These are phyloP conservation scores for Paramarasmius palmivorus DNA, from an alignment of 1,284 basidiomycete genomes.

Conservation along the genomic window DNA sequence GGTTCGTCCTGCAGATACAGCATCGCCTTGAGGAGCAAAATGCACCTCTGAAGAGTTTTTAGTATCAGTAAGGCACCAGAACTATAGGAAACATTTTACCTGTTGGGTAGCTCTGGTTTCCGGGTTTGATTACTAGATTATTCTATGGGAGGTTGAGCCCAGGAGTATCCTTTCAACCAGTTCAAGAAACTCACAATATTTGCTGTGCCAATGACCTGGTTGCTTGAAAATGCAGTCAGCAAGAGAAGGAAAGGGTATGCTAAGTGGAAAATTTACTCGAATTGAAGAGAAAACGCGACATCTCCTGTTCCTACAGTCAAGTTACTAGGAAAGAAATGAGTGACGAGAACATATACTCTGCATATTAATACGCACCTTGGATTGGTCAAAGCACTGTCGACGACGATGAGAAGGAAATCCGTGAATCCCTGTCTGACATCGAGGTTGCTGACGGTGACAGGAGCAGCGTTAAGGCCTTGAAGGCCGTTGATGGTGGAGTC, in stretches of 20 bases:
- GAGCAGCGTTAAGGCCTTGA: conserved; percentile 65
- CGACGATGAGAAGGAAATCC: conserved; percentile 71
- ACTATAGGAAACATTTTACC: conserved; percentile 29
- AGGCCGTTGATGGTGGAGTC: conserved; percentile 64
- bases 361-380: conserved; percentile 46
- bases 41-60: conserved; percentile 58
- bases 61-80: background rate
- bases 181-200: conserved; percentile 45
- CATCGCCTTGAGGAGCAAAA: conserved; percentile 62
- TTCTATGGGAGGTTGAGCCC: conserved; percentile 32
- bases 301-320: conserved; percentile 74
- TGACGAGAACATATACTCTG: too few relatives aligned
- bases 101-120: conserved; percentile 53
- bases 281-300: conserved; percentile 62
- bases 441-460: conserved; percentile 58
- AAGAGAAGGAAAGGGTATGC: background rate
- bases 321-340: conserved; percentile 43
- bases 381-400: conserved; percentile 59
- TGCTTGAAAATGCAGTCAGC: conserved; percentile 30
- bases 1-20: conserved; percentile 53
- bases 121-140: conserved; percentile 56
- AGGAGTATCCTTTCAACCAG: conserved; percentile 20
- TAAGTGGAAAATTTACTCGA: conserved; percentile 42
- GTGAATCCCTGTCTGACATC: conserved; percentile 74
- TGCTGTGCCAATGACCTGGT: conserved; percentile 59